phyloP scores from a whole-genome alignment of 371 early-diverging fungal genomes.

The Coemansia sp. region DNA sequence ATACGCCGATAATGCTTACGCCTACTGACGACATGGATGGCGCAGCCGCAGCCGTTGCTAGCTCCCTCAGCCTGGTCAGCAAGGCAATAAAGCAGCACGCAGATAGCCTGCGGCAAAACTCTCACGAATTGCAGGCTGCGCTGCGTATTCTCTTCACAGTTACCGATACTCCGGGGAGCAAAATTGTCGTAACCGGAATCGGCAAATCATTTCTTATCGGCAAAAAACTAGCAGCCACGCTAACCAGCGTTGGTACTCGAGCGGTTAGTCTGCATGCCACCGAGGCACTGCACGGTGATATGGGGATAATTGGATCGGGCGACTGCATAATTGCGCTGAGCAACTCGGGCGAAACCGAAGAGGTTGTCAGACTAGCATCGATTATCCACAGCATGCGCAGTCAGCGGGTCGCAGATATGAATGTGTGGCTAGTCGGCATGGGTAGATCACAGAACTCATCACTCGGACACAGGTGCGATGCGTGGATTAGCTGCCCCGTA shows the following conservation, averaged over 20 bases:
- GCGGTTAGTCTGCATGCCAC: constrained; percentile 63
- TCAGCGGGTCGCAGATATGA: neutral
- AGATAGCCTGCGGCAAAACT: constrained; percentile 16
- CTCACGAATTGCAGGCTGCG: constrained; percentile 16
- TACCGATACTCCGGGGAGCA: constrained; percentile 47
- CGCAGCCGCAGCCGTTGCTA: constrained; percentile 4
- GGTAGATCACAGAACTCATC: constrained; percentile 56
- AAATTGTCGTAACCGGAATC: constrained; percentile 64
- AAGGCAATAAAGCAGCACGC: constrained; percentile 27
- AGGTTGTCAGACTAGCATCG: constrained; percentile 51
- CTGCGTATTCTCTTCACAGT: constrained; percentile 16
- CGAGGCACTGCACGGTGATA: constrained; percentile 67
- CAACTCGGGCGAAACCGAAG: constrained; percentile 65
- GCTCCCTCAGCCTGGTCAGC: constrained; percentile 17
- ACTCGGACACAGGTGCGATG: constrained; percentile 57
- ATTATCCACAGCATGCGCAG: constrained; percentile 6
- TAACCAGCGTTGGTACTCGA: constrained; percentile 59
- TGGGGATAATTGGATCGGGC: constrained; percentile 55
- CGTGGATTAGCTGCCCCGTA: constrained; percentile 63
- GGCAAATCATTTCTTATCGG: constrained; percentile 67
- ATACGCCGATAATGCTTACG: neutral
- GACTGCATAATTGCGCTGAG: constrained; percentile 64
- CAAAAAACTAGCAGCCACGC: constrained; percentile 64
- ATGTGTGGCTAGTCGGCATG: constrained; percentile 57
- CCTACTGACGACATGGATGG: constrained; percentile 2